These are phyloP conservation scores for Amanita fuliginea DNA, from an alignment of 768 basidiomycete species.

Conservation along the genomic window DNA sequence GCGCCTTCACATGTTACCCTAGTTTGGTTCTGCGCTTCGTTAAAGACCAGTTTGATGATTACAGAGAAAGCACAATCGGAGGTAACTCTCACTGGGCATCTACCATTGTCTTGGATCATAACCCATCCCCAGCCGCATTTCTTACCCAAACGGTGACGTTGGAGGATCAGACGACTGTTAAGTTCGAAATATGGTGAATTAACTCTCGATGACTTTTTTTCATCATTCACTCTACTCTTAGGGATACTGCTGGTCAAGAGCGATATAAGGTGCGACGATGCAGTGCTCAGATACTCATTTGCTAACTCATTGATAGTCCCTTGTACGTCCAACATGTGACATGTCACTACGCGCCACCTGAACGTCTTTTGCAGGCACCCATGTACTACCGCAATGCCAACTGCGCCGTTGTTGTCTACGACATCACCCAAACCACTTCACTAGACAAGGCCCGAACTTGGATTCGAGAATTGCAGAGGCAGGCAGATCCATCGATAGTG, in stretches of 20 bases:
- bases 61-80: conserved; percentile 90
- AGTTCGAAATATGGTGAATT: conserved; percentile 94
- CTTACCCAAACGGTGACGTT: conserved; percentile 94
- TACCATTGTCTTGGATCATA: conserved; percentile 12
- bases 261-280: conserved; percentile 66
- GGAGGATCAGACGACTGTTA: conserved; percentile 82
- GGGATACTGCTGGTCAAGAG: conserved; percentile 96
- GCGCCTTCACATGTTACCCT: conserved; percentile 18
- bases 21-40: conserved; percentile 95
- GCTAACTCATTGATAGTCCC: conserved; percentile 14
- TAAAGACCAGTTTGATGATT: conserved; percentile 93
- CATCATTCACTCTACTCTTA: conserved; percentile 16
- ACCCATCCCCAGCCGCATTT: conserved; percentile 65
- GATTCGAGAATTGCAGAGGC: conserved; percentile 94
- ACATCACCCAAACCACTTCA: conserved; percentile 87
- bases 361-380: conserved; percentile 45
- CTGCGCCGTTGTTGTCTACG: conserved; percentile 91
- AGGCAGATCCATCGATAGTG: conserved; percentile 94
- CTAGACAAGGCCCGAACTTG: conserved; percentile 93
- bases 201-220: background rate
- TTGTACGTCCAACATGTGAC: conserved; percentile 25
- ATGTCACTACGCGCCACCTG: conserved; percentile 6
- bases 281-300: conserved; percentile 5
- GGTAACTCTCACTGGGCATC: conserved; percentile 29
- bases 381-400: conserved; percentile 97